Conservation (phyloP, 495 filamentous ascomycete species). For the Talaromyces wortmannii region DNA sequence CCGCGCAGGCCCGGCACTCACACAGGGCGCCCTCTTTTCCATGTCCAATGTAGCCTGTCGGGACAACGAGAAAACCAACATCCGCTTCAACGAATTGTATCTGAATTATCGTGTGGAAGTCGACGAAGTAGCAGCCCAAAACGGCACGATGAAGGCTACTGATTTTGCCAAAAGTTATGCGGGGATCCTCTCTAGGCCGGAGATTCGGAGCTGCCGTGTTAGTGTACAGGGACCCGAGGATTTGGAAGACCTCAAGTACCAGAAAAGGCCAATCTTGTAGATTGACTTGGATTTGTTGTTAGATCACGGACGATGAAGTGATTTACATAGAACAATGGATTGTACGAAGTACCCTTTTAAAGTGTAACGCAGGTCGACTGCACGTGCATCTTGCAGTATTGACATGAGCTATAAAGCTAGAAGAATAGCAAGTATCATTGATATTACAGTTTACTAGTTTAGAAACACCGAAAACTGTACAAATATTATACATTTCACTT, state of each 20-base stretch:
- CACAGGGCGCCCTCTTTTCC: conserved; percentile 29
- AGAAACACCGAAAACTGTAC: neutral
- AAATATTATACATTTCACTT: neutral
- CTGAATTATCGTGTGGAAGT: conserved; percentile 24
- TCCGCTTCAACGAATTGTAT: conserved; percentile 35
- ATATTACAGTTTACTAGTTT: too few species aligned
- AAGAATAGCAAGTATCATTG: too few species aligned
- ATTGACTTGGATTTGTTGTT: too few species aligned
- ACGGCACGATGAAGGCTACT: conserved; percentile 1
- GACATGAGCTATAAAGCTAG: too few species aligned
- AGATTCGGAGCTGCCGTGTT: neutral
- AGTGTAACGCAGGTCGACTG: too few species aligned
- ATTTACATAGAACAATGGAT: too few species aligned
- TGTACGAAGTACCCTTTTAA: too few species aligned
- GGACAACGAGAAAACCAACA: conserved; percentile 25
- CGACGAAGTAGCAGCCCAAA: conserved; percentile 16
- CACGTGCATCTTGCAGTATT: too few species aligned
- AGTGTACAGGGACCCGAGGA: neutral
- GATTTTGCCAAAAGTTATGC: neutral
- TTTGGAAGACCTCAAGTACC: neutral
- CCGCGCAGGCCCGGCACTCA: conserved; percentile 18
- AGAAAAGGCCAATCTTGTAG: neutral
- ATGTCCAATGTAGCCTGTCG: conserved; percentile 22
- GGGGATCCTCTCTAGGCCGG: neutral
- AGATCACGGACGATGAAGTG: too few species aligned